Base-by-base conservation (phyloP, 345 rosid genomes). In the Bruguiera gymnorhiza region DNA sequence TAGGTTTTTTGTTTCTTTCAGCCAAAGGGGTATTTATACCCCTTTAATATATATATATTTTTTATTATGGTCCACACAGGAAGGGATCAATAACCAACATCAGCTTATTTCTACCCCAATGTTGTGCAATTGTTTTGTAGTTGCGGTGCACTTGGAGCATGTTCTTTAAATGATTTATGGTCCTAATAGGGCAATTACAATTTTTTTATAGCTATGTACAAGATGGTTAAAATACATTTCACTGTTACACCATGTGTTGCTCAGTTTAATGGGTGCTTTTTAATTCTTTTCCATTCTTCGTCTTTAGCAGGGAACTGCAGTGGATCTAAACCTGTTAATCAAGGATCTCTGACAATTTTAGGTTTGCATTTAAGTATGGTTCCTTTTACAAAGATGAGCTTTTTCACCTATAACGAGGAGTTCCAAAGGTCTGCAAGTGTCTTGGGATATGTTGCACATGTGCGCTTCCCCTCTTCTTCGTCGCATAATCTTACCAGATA, bases 341-440 rank as follows among this genome's bases (percentile, higher is more conserved):
- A 86, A 82, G 97, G 92, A 77, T 85, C 96, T n/a, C 77, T 92
- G 83, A 86, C 87, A 46, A 95, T 95, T 71, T 73, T 89, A 76
- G 98, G 96, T 72, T 80, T 95, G 78, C 87, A 90, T 84, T 83
- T 95, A 83, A 85, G 86, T 51, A 83, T 88, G 91, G 80, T 85
- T 84, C 97, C 98, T 9, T 86, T 89, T 75, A 86, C 97, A 67
- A 92, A 87, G 90, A 87, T 87, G 80, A 95, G 96, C 79, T 87
- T 92, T 80, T 92, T 92, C 83, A 92, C 91, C 16, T 87, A 92
- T 68, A 95, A 90, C 81, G 92, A 92, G 83, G 99, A 88, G 85
- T 90, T 89, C 67, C 98, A 89, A 86, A 92, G 82, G 83, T 89
- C 96, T 32, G 88, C 96, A 81, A 86, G 92, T 68, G 98, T 91